Evolutionary conservation across 148 eudicot species (phyloP), one percentile per base, ranked within the genome.

Genomic region (Nyssa sinensis): DNA sequence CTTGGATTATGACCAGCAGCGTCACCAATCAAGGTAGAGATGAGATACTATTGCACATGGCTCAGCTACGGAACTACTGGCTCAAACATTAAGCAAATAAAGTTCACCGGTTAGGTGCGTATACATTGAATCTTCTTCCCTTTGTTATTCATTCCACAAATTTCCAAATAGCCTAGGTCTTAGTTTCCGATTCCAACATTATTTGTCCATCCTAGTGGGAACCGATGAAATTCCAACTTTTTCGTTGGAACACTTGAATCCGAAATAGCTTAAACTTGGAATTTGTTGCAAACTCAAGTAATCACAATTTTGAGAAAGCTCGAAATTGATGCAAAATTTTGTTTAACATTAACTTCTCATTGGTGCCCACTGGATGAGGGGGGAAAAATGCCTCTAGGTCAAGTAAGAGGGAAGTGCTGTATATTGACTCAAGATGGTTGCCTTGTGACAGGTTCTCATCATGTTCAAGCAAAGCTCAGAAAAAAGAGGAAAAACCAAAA

Each of bases 1-100:
- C 98, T 69, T 94, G 98, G 98, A 92, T 94, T 68, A 94, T 94
- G 98, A 94, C 98, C 24, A 94, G 98, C 78, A 94, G 98, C 62
- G 81, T 94, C 67, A 94, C 97, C 51, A 95, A 95, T 81, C 99
- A 89, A 81, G 99, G 99, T 35, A 89, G 99, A 67, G 97, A 95
- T 84, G 99, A 95, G 77, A 88, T 95, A 73, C 80, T 95, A 57
- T 49, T 95, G 79, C 99, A 95, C 82, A 93, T 95, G 94, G 94
- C 99, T 57, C 99, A 95, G 82, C 84, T 95, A 13, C 86, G 97
- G 34, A 95, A 93, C 75, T 95, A 95, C 80, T 95, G 99, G 99
- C 97, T 93, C 76, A 93, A 92, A 75, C 96, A 95, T 77, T 95
- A 81, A 74, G 47, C 33, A 72, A 35, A 12, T 21, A 21, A 41